A percentile compares a stretch with the other conserved stretches of the same genome.
Evolutionary conservation across 805 yeast species (phyloP).

Genomic region (Pichia gijzeniarum): DNA sequence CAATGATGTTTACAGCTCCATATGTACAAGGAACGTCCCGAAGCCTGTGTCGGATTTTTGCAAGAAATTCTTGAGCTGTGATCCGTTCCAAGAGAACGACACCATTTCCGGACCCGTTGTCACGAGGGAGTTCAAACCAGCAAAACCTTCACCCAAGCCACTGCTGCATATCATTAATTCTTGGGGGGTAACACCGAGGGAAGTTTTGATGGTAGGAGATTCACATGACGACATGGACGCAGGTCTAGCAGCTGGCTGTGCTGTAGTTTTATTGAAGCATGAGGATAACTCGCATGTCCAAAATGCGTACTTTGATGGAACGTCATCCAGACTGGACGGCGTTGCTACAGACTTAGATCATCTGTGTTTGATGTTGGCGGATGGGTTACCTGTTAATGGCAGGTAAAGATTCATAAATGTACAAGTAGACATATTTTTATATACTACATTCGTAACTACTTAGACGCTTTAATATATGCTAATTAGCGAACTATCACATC

Average conservation of each 20-base stretch:
- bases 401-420: not conserved
- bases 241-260: conserved; percentile 57
- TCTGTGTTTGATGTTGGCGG: conserved; percentile 30
- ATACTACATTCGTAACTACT: not conserved
- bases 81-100: conserved; percentile 24
- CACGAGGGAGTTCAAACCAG: conserved; percentile 59
- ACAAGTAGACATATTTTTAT: no score
- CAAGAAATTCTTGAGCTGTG: conserved; percentile 33
- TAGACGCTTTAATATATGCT: not conserved
- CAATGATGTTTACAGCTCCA: conserved; percentile 39
- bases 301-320: conserved; percentile 25
- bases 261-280: conserved; percentile 48
- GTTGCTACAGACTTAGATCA: conserved; percentile 34
- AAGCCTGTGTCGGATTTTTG: conserved; percentile 50
- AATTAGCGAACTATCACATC: conserved; percentile 42
- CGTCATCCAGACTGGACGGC: conserved; percentile 18
- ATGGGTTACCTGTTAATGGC: conserved; percentile 28
- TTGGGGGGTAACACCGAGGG: conserved; percentile 42
- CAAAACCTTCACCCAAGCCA: conserved; percentile 66
- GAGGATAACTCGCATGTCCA: conserved; percentile 42
- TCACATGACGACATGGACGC: conserved; percentile 64
- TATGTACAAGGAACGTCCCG: conserved; percentile 55
- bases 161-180: conserved; percentile 43
- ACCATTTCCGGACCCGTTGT: conserved; percentile 39
- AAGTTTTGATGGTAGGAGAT: conserved; percentile 67